Base-by-base conservation (phyloP, 1,284 basidiomycete genomes). In the Leccinum fuscescens region DNA sequence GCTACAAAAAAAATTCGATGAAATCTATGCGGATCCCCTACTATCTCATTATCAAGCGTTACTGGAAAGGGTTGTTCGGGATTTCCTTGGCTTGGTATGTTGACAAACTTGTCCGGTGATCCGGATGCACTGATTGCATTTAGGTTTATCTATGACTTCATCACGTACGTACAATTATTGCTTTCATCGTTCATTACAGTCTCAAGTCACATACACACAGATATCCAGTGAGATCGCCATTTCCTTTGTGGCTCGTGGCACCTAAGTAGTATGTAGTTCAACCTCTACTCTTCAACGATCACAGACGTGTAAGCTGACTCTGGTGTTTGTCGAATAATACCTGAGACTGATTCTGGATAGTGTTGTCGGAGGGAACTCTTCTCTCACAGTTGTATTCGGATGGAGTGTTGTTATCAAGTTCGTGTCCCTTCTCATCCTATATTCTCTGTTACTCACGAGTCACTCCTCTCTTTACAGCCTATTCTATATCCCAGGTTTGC, bases 141-240 rank as follows among this genome's bases (percentile, higher is more conserved):
- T 57, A 86, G 86, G 87, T 95, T 94, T 76, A 78, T 94, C 57
- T 95, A 94, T 72, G 90, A 93, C 70, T 88, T 92, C 69, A 90
- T 93, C 74, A 79, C 79, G 80, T 90, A 76, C 65, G 83, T 81
- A 15, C 54, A 11, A 31, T 62, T n/a, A 27, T 61, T 22, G 2
- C 1, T 11, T 64, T 51, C 6, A 44, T 55, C 14, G 15, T 35
- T 7, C 4, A 24, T 3, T 11, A 12, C 33, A 3, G 48, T 53
- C n/a, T 42, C 64, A 24, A 67, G 51, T 29, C 29, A 48, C 53
- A 27, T 54, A 22, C n/a, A 52, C 37, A 56, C 61, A 85, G 84
- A 54, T 86, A 86, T 70, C 85, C 86, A 14, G 86, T 86, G 60
- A 72, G 84, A 74, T 22, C 27, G 1, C 42, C n/a, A 20, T 58